Conservation (phyloP, 148 eudicot genomes). For the Simmondsia chinensis region DNA sequence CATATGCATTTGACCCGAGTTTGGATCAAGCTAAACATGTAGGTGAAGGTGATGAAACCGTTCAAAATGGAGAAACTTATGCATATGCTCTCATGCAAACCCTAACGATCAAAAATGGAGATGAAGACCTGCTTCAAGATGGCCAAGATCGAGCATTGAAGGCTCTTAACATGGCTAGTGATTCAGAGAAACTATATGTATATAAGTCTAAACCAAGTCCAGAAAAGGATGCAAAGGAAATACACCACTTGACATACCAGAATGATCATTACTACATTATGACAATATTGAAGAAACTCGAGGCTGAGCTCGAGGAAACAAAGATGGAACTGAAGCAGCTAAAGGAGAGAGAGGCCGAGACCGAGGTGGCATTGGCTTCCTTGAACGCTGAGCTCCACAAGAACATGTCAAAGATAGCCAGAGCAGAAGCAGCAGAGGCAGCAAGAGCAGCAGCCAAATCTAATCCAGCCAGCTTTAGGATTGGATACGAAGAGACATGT, state of each 20-base stretch:
- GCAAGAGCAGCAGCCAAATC: conserved; percentile 19
- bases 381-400: conserved; percentile 73
- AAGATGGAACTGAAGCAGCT: conserved; percentile 59
- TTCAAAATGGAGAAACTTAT: no score
- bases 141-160: no score
- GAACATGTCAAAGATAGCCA: conserved; percentile 70
- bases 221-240: neutral
- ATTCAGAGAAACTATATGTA: no score
- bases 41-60: no score
- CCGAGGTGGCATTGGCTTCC: conserved; percentile 63
- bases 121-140: no score
- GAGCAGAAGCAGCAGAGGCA: conserved; percentile 47
- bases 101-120: no score
- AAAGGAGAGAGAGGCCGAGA: conserved; percentile 61
- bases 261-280: conserved; percentile 15
- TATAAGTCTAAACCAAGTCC: conserved; percentile 14
- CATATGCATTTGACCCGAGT: no score
- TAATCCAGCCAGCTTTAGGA: neutral
- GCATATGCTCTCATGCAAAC: no score
- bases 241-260: conserved; percentile 9
- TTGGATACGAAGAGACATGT: neutral
- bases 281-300: conserved; percentile 44
- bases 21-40: no score
- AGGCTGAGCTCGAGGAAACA: conserved; percentile 58
- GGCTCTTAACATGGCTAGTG: no score